phyloP scores from a whole-genome alignment of 495 filamentous ascomycete species.

The Annulohypoxylon maeteangense region DNA sequence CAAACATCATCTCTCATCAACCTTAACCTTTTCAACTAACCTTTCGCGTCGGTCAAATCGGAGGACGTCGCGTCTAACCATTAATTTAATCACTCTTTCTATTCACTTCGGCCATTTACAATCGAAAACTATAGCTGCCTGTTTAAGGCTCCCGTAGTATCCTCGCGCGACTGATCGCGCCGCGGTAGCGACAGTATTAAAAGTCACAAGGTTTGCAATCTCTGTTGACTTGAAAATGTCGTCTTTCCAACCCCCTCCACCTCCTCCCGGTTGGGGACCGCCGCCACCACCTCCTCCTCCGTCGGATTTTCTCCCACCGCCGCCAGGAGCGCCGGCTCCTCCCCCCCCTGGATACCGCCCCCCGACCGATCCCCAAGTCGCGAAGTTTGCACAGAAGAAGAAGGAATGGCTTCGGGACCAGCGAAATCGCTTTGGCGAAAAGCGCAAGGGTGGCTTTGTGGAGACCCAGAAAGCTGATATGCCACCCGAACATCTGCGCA shows the following conservation, averaged over 20 bases:
- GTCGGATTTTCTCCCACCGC: conserved; percentile 75
- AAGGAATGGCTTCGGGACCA: conserved; percentile 97
- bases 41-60: conserved; percentile 37
- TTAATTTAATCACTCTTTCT: background rate
- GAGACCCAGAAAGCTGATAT: conserved; percentile 99
- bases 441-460: conserved; percentile 93
- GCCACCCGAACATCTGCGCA: conserved; percentile 97
- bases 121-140: conserved; percentile 13
- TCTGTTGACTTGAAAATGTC: conserved; percentile 69
- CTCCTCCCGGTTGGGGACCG: conserved; percentile 66
- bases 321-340: conserved; percentile 72
- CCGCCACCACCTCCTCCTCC: conserved; percentile 76
- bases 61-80: conserved; percentile 29
- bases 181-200: conserved; percentile 47
- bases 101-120: conserved; percentile 9
- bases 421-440: conserved; percentile 94
- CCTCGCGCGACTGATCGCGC: conserved; percentile 48
- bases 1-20: conserved; percentile 27
- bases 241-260: conserved; percentile 70
- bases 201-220: conserved; percentile 37
- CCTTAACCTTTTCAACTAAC: conserved; percentile 13
- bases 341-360: conserved; percentile 92
- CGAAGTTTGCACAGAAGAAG: conserved; percentile 98
- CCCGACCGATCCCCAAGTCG: conserved; percentile 83
- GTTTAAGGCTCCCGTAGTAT: conserved; percentile 33